Evolutionary conservation across 2,329 filamentous ascomycete species (phyloP).

Genomic region (Phialemoniopsis sp.): DNA sequence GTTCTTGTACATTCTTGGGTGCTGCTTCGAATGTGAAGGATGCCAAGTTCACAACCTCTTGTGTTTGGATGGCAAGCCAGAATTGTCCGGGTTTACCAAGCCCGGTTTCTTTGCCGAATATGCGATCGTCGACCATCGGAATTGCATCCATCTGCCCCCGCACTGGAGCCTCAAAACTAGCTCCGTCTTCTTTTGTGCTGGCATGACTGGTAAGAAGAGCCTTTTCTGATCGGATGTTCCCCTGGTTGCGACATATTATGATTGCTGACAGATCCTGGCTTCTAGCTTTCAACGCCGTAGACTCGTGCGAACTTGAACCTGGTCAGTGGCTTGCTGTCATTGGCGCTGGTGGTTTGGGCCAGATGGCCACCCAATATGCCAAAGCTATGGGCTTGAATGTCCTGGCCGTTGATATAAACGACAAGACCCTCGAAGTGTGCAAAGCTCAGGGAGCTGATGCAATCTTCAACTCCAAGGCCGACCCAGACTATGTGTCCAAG

Average conservation of each 20-base stretch:
- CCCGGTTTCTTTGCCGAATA: slow-evolving; percentile 45
- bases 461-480: slow-evolving; percentile 32
- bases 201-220: too few relatives aligned
- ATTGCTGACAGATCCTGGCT: too few relatives aligned
- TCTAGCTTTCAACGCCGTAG: slow-evolving; percentile 32
- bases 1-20: slow-evolving; percentile 38
- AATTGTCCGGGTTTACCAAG: slow-evolving; percentile 33
- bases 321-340: slow-evolving; percentile 35
- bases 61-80: slow-evolving; percentile 29
- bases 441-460: slow-evolving; percentile 33
- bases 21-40: slow-evolving; percentile 40
- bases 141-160: slow-evolving; percentile 29
- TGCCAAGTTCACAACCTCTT: slow-evolving; percentile 37
- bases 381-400: slow-evolving; percentile 38
- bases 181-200: slow-evolving; percentile 44
- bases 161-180: slow-evolving; percentile 24
- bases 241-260: too few relatives aligned
- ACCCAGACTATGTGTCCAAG: slow-evolving; percentile 27
- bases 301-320: slow-evolving; percentile 26
- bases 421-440: slow-evolving; percentile 32
- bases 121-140: slow-evolving; percentile 37
- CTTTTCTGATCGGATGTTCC: too few relatives aligned
- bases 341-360: slow-evolving; percentile 39
- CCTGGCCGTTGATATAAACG: slow-evolving; percentile 37
- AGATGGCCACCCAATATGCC: slow-evolving; percentile 39